Conservation (phyloP, 2,329 filamentous ascomycete species). For the Cladophialophora psammophila region DNA sequence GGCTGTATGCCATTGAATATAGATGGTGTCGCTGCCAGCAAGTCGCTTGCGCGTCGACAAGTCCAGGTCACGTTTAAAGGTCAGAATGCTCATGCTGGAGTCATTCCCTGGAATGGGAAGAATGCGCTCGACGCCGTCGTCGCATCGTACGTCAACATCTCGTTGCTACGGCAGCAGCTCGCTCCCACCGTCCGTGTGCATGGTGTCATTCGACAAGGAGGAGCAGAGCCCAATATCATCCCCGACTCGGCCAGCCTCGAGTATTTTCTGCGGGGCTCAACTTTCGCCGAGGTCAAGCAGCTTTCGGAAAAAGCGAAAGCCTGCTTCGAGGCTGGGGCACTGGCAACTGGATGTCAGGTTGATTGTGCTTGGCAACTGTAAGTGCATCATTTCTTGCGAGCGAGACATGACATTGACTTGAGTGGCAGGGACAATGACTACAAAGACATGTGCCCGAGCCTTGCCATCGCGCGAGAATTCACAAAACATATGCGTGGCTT, state of each 20-base stretch:
- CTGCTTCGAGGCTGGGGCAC: conserved; percentile 48
- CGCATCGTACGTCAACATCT: conserved; percentile 55
- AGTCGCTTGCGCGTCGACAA: conserved; percentile 46
- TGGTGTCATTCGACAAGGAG: conserved; percentile 62
- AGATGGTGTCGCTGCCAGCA: conserved; percentile 33
- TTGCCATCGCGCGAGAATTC: conserved; percentile 55
- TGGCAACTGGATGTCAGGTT: conserved; percentile 48
- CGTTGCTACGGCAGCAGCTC: conserved; percentile 64
- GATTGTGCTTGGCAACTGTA: conserved; percentile 41
- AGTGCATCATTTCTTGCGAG: conserved; percentile 4
- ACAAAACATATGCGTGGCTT: conserved; percentile 54
- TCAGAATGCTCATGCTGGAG: conserved; percentile 63
- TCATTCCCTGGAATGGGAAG: conserved; percentile 65
- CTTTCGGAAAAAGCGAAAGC: conserved; percentile 44
- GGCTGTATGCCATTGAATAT: conserved; percentile 33
- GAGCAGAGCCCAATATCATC: conserved; percentile 64
- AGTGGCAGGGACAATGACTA: conserved; percentile 44
- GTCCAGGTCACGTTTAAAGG: conserved; percentile 56
- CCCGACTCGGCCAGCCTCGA: conserved; percentile 58
- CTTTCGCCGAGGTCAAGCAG: conserved; percentile 49
- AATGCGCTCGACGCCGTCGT: conserved; percentile 67
- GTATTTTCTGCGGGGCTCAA: conserved; percentile 57
- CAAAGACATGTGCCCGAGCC: conserved; percentile 56
- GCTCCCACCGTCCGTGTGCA: conserved; percentile 62
- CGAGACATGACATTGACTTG: conserved; percentile 13